Conservation (phyloP, 1,284 basidiomycete genomes). For the Coriolopsis trogii region DNA sequence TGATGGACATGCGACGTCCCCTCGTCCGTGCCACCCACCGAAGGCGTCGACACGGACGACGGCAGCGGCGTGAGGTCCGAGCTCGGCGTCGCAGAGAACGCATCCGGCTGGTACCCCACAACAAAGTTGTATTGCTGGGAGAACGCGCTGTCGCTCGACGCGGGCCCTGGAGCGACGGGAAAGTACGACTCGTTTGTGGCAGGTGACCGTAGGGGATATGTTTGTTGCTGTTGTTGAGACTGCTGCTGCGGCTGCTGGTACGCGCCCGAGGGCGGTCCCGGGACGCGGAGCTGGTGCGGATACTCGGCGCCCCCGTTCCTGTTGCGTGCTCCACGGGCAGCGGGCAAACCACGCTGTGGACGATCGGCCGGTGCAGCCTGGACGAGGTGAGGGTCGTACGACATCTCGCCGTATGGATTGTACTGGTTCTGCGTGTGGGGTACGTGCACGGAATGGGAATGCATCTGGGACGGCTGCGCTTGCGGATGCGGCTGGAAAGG, state of each 20-base stretch:
- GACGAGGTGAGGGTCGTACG: conserved; percentile 17
- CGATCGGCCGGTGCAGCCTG: conserved; percentile 11
- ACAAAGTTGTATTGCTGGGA: conserved; percentile 21
- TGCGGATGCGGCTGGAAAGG: conserved; percentile 8
- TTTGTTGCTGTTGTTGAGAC: conserved; percentile 12
- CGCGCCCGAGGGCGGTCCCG: conserved; percentile 10
- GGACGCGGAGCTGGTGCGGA: conserved; percentile 13
- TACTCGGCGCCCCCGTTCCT: conserved; percentile 11
- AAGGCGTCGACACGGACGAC: conserved; percentile 27
- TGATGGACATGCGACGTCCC: conserved; percentile 15
- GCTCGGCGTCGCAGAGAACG: conserved; percentile 21
- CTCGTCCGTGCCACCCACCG: conserved; percentile 27
- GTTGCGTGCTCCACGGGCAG: conserved; percentile 11
- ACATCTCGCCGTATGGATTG: conserved; percentile 25
- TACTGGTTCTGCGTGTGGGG: conserved; percentile 27
- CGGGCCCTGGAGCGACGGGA: conserved; percentile 13
- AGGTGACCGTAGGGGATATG: conserved; percentile 9
- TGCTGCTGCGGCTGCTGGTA: conserved; percentile 22
- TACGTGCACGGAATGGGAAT: conserved; percentile 12
- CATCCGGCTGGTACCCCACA: conserved; percentile 24
- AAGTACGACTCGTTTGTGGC: conserved; percentile 19
- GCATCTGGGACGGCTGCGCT: conserved; percentile 23
- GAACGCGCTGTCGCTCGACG: no score
- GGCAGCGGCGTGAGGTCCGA: conserved; percentile 22
- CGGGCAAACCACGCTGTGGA: conserved; percentile 17